phyloP scores from a whole-genome alignment of 2,329 filamentous ascomycete genomes.

The Pyrenochaeta sp. region DNA sequence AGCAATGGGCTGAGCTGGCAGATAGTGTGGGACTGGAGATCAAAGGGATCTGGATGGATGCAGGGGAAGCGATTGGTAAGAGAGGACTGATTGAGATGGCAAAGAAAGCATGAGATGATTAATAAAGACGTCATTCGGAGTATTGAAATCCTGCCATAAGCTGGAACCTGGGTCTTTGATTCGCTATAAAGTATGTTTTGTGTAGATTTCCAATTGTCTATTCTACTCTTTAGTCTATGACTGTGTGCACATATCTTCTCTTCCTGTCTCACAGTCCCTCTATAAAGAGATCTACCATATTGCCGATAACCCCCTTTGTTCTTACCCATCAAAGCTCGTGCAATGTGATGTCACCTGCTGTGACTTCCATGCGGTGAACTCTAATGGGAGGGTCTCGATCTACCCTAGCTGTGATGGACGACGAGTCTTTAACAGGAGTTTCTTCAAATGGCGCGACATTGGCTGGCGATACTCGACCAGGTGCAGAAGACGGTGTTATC shows the following conservation, averaged over 20 bases:
- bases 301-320: not conserved
- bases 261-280: too few relatives aligned
- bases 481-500: not conserved
- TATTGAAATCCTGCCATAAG: too few relatives aligned
- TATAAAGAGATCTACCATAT: not conserved
- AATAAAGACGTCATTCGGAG: not conserved
- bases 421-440: not conserved
- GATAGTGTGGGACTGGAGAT: conserved; percentile 48
- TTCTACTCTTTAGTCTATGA: too few relatives aligned
- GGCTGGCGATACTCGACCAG: not conserved
- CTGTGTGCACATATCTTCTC: too few relatives aligned
- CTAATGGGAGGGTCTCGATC: not conserved
- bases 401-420: not conserved
- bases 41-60: conserved; percentile 41
- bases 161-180: too few relatives aligned
- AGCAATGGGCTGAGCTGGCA: conserved; percentile 49
- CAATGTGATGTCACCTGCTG: not conserved
- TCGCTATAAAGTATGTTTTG: too few relatives aligned
- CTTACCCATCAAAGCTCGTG: not conserved
- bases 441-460: not conserved
- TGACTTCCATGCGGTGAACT: not conserved
- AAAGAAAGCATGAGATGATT: not conserved
- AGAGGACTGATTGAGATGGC: conserved; percentile 3
- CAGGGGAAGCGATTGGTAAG: conserved; percentile 6
- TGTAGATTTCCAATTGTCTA: too few relatives aligned